Percentiles rank a stretch among this genome's conserved stretches.
These are phyloP conservation scores for Stereum hirsutum DNA, from an alignment of 1,284 basidiomycete species.

Conservation along the genomic window DNA sequence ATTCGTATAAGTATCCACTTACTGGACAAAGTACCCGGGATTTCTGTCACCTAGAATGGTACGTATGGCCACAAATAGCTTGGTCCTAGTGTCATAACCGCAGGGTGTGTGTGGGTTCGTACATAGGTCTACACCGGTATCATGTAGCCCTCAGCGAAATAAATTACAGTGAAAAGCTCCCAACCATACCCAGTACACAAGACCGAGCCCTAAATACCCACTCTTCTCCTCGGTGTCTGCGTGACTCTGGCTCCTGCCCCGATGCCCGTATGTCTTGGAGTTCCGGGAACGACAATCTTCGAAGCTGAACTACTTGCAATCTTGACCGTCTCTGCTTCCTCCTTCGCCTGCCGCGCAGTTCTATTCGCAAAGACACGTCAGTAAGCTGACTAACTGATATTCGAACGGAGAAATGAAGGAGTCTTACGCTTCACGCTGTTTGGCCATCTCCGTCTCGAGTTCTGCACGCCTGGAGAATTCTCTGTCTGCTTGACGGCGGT, in stretches of 20 bases:
- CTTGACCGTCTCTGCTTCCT: conserved; percentile 38
- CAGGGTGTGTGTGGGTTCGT: too few species aligned
- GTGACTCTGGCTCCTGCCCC: conserved; percentile 54
- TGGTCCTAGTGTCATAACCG: too few species aligned
- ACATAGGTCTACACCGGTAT: too few species aligned
- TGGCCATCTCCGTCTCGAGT: conserved; percentile 84
- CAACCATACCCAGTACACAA: too few species aligned
- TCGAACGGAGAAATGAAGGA: background rate
- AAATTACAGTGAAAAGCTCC: too few species aligned
- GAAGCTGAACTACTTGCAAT: conserved; percentile 48
- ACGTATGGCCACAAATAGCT: too few species aligned
- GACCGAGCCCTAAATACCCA: conserved; percentile 13
- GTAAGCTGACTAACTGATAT: background rate
- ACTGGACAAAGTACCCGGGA: too few species aligned
- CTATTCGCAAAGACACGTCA: conserved; percentile 24
- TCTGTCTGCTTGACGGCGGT: conserved; percentile 64
- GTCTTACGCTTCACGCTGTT: conserved; percentile 78
- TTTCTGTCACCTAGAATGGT: too few species aligned
- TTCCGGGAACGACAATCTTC: conserved; percentile 72
- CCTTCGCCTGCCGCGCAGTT: conserved; percentile 52
- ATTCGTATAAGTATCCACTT: too few species aligned
- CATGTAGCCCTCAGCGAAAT: too few species aligned
- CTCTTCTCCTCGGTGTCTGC: conserved; percentile 55
- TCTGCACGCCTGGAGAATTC: conserved; percentile 89
- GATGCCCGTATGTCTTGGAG: conserved; percentile 66